These are phyloP conservation scores for Ruellia speciosa DNA, from an alignment of 305 asterid species.

Conservation along the genomic window DNA sequence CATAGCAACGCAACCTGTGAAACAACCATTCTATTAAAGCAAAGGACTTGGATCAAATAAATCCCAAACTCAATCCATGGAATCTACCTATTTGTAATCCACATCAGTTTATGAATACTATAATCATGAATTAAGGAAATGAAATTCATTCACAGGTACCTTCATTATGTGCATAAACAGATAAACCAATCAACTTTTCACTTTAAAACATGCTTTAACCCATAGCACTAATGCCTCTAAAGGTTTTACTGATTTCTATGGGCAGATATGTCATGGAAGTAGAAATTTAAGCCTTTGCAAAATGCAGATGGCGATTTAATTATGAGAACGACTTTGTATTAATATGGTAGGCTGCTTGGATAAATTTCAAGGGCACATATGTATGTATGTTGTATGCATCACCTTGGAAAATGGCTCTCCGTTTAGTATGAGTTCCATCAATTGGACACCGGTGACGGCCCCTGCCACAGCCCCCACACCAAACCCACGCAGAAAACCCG, in stretches of 20 bases:
- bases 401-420: slow-evolving; percentile 96
- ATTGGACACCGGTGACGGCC: slow-evolving; percentile 73
- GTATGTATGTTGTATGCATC: neutral
- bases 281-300: slow-evolving; percentile 17
- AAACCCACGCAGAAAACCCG: slow-evolving; percentile 73
- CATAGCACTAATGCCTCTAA: neutral
- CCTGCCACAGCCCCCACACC: slow-evolving; percentile 86
- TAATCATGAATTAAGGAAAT: neutral
- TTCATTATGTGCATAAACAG: neutral
- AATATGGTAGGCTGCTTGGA: neutral
- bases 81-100: neutral
- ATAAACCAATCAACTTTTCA: neutral
- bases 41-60: neutral
- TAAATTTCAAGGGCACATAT: neutral
- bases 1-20: slow-evolving; percentile 73
- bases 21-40: neutral
- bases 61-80: neutral
- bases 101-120: neutral
- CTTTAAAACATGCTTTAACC: neutral
- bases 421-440: slow-evolving; percentile 63
- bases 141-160: neutral
- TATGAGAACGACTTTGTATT: slow-evolving; percentile 20
- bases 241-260: neutral
- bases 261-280: slow-evolving; percentile 14
- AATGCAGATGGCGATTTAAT: slow-evolving; percentile 22